These are phyloP conservation scores for cucumber (Cucumis sativus) DNA, from an alignment of 306 rosid species.

Conservation along the genomic window DNA sequence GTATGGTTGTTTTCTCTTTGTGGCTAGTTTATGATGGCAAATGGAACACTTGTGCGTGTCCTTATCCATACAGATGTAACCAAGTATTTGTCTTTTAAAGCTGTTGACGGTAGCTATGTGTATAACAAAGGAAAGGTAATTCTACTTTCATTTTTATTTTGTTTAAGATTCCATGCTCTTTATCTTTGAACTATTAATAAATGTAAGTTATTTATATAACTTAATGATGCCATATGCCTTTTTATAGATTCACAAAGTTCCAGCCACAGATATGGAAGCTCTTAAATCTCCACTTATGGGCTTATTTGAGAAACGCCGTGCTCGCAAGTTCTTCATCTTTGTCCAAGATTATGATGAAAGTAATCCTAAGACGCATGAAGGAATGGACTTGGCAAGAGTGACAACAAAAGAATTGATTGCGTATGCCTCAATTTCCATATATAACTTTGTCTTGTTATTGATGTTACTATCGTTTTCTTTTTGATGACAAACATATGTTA, in stretches of 20 bases:
- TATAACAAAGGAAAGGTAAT: slow-evolving; percentile 69
- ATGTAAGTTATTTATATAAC: background rate
- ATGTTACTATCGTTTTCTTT: background rate
- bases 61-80: slow-evolving; percentile 95
- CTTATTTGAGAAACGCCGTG: slow-evolving; percentile 85
- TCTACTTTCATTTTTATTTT: background rate
- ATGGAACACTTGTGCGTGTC: slow-evolving; percentile 86
- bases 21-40: slow-evolving; percentile 92
- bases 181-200: background rate
- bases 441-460: background rate
- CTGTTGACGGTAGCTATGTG: slow-evolving; percentile 67
- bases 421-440: slow-evolving; percentile 27
- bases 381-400: slow-evolving; percentile 79
- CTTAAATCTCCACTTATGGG: slow-evolving; percentile 95
- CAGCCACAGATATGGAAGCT: slow-evolving; percentile 88
- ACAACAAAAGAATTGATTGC: slow-evolving; percentile 72
- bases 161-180: background rate
- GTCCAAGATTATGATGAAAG: slow-evolving; percentile 68
- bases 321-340: slow-evolving; percentile 83
- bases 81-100: slow-evolving; percentile 85
- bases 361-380: slow-evolving; percentile 83
- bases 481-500: background rate
- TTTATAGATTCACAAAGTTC: slow-evolving; percentile 81
- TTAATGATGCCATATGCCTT: slow-evolving; percentile 9
- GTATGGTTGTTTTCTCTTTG: background rate